These are phyloP conservation scores for Dinochytrium kinnereticum DNA, from an alignment of 371 early-diverging fungal species.

Conservation along the genomic window DNA sequence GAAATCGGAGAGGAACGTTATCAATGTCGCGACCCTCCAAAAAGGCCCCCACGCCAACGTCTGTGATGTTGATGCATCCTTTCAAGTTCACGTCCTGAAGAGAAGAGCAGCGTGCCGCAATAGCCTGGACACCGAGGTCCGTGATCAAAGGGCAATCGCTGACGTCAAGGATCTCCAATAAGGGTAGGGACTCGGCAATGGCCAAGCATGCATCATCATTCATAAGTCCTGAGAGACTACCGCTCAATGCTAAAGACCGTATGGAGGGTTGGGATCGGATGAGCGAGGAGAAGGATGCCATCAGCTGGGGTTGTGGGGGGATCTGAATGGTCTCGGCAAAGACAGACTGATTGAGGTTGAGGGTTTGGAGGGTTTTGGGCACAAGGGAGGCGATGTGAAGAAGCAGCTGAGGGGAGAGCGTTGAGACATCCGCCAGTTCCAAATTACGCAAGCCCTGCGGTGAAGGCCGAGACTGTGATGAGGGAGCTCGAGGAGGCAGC, in stretches of 20 bases:
- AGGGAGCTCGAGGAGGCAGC: too few species aligned
- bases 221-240: conserved; percentile 9
- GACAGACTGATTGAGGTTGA: conserved; percentile 14
- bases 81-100: conserved; percentile 28
- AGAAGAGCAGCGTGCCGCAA: conserved; percentile 16
- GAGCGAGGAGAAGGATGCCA: background rate
- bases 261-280: background rate
- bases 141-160: conserved; percentile 19
- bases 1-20: conserved; percentile 4
- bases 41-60: conserved; percentile 11
- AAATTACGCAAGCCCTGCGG: conserved; percentile 8
- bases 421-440: conserved; percentile 8
- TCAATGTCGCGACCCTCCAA: background rate
- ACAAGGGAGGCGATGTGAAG: background rate
- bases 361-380: background rate
- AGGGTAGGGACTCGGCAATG: conserved; percentile 14
- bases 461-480: background rate
- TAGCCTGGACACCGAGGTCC: conserved; percentile 20
- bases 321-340: background rate
- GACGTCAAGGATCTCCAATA: conserved; percentile 22
- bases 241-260: background rate
- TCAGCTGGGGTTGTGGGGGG: background rate
- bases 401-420: conserved; percentile 4
- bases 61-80: conserved; percentile 28
- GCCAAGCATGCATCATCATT: conserved; percentile 13